These are phyloP conservation scores for Naganishia cerealis DNA, from an alignment of 1,284 basidiomycete genomes.

Conservation along the genomic window DNA sequence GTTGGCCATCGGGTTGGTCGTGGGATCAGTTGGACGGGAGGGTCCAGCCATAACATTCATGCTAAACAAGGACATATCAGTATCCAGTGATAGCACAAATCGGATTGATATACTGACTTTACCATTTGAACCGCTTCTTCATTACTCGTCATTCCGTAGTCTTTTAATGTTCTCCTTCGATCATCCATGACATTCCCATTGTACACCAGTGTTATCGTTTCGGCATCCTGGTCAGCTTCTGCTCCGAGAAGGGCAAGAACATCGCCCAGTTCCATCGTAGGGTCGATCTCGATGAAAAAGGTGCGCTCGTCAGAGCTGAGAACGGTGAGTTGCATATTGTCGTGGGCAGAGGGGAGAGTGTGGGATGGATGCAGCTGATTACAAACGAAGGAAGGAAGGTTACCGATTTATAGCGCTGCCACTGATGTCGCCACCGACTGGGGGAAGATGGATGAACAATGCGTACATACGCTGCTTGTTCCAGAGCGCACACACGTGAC, in stretches of 20 bases:
- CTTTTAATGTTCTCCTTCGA: conserved; percentile 40
- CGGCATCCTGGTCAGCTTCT: conserved; percentile 59
- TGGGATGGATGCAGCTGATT: neutral
- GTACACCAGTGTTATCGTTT: conserved; percentile 36
- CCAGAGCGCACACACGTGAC: neutral
- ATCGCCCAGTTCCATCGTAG: conserved; percentile 81
- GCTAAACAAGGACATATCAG: conserved; percentile 38
- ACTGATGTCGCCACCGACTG: neutral
- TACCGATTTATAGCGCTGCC: neutral
- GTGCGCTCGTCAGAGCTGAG: conserved; percentile 69
- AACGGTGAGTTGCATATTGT: conserved; percentile 76
- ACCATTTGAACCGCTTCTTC: conserved; percentile 46
- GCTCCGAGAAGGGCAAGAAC: conserved; percentile 84
- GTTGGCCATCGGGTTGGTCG: conserved; percentile 58
- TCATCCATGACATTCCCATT: conserved; percentile 44
- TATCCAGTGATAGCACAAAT: neutral
- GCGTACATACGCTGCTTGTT: neutral
- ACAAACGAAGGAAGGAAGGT: neutral
- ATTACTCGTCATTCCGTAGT: conserved; percentile 45
- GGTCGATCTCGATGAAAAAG: conserved; percentile 78
- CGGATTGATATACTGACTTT: conserved; percentile 37
- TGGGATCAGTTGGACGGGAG: conserved; percentile 6
- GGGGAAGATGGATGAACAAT: neutral
- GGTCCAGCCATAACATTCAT: conserved; percentile 29
- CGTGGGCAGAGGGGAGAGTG: no score